phyloP scores from a whole-genome alignment of 1,284 basidiomycete genomes.

The Ustilago cynodontis region DNA sequence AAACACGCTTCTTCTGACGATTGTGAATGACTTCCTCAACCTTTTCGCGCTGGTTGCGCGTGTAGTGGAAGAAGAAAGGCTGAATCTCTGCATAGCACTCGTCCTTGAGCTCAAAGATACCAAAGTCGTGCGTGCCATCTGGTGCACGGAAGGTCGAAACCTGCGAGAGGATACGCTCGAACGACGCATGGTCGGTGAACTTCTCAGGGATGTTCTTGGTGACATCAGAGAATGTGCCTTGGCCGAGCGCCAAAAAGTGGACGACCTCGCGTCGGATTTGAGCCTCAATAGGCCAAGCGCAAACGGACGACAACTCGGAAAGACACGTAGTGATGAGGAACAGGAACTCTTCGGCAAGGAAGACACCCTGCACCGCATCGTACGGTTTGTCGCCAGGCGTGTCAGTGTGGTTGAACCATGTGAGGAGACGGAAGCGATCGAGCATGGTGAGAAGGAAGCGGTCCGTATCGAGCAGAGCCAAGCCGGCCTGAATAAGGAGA shows the following conservation, averaged over 20 bases:
- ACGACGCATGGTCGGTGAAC: constrained; percentile 84
- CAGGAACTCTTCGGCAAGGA: constrained; percentile 92
- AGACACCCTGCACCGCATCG: constrained; percentile 79
- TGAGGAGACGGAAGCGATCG: constrained; percentile 85
- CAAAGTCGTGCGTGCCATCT: constrained; percentile 81
- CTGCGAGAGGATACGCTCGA: constrained; percentile 82
- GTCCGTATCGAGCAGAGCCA: constrained; percentile 79
- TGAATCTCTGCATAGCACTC: constrained; percentile 88
- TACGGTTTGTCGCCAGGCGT: constrained; percentile 71
- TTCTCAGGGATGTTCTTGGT: constrained; percentile 91
- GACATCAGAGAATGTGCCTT: constrained; percentile 90
- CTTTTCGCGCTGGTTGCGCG: constrained; percentile 92
- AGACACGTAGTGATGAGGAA: constrained; percentile 88
- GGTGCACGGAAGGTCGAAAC: constrained; percentile 88
- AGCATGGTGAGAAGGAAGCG: constrained; percentile 86
- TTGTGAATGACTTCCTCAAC: constrained; percentile 81
- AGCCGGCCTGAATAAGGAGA: constrained; percentile 85
- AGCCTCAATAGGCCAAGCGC: constrained; percentile 77
- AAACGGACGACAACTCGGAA: constrained; percentile 84
- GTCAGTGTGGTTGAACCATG: constrained; percentile 78
- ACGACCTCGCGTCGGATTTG: constrained; percentile 87
- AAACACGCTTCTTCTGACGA: constrained; percentile 41
- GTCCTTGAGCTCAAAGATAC: constrained; percentile 87
- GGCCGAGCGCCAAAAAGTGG: constrained; percentile 88
- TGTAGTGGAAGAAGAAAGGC: constrained; percentile 96